Conservation (phyloP, 208 protist genomes). For the Phytomonas serpens region DNA sequence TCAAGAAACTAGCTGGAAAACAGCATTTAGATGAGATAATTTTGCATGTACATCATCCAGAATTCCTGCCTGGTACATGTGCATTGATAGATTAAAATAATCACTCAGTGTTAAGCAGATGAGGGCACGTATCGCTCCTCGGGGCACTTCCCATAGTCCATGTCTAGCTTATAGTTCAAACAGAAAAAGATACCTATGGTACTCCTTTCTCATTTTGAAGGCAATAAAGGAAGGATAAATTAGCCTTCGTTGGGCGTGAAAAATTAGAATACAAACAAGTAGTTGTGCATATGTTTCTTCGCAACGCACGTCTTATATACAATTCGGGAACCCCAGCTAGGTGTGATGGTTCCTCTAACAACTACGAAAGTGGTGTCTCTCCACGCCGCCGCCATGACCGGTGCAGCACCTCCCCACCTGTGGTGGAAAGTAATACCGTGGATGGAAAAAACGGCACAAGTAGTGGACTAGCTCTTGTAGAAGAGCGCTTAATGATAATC, state of each 20-base stretch:
- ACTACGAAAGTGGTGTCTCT: slow-evolving; percentile 12
- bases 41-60: background rate
- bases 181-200: background rate
- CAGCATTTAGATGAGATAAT: background rate
- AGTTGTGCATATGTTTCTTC: slow-evolving; percentile 4
- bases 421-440: background rate
- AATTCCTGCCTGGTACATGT: background rate
- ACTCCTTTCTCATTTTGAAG: background rate
- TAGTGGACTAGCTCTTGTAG: slow-evolving; percentile 20
- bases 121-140: background rate
- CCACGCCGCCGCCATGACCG: slow-evolving; percentile 3
- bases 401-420: background rate
- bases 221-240: background rate
- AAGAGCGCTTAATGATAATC: slow-evolving; percentile 68
- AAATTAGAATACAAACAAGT: background rate
- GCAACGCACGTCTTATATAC: background rate
- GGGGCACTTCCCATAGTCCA: background rate
- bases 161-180: background rate
- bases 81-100: background rate
- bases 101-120: background rate
- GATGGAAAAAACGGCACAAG: background rate
- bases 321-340: slow-evolving; percentile 11
- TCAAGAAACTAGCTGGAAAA: background rate
- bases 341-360: slow-evolving; percentile 6
- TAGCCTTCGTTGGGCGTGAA: background rate